Evolutionary conservation across 257 asterid genomes (phyloP).

Genomic region (Forsythia suspensa): DNA sequence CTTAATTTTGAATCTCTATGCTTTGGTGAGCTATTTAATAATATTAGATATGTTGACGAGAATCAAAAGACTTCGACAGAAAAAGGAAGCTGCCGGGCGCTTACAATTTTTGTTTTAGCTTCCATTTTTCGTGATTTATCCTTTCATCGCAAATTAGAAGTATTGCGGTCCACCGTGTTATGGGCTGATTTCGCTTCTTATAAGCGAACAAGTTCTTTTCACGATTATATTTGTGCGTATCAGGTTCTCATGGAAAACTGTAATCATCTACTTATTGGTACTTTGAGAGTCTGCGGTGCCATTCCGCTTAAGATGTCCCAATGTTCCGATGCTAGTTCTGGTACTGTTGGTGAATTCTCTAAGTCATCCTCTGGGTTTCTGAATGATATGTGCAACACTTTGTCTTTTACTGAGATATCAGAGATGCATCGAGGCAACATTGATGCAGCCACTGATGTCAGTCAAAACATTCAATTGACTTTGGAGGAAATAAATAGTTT

Average conservation of each 20-base stretch:
- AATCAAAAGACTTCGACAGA: conserved; percentile 34
- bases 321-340: conserved; percentile 42
- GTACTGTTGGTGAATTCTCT: conserved; percentile 40
- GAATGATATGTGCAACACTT: conserved; percentile 45
- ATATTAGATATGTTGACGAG: conserved; percentile 36
- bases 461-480: conserved; percentile 43
- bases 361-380: conserved; percentile 57
- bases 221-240: conserved; percentile 81
- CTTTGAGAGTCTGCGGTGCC: conserved; percentile 57
- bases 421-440: conserved; percentile 36
- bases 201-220: conserved; percentile 56
- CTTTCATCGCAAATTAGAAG: conserved; percentile 52
- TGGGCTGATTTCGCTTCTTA: conserved; percentile 73
- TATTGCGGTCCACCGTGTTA: conserved; percentile 47
- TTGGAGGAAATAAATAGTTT: conserved; percentile 52
- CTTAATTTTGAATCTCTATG: conserved; percentile 79
- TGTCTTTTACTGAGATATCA: conserved; percentile 36
- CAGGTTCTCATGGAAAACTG: conserved; percentile 79
- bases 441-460: conserved; percentile 32
- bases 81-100: conserved; percentile 57
- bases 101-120: conserved; percentile 73
- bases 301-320: conserved; percentile 53
- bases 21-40: conserved; percentile 71
- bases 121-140: conserved; percentile 75
- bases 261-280: conserved; percentile 50